These are phyloP conservation scores for Penicillium herquei DNA, from an alignment of 495 filamentous ascomycete genomes.

Conservation along the genomic window DNA sequence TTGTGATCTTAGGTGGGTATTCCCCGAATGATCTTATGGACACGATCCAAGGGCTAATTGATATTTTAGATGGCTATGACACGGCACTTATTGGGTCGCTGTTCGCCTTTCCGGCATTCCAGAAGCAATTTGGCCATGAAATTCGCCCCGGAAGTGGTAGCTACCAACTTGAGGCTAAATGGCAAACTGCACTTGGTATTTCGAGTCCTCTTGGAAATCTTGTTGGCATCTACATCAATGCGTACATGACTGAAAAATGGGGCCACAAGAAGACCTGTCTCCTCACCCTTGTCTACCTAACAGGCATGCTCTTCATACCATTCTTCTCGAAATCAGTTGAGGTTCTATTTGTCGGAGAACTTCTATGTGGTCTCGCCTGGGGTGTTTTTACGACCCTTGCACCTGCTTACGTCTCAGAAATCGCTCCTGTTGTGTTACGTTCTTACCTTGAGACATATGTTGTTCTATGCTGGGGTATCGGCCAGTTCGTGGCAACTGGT, in stretches of 20 bases:
- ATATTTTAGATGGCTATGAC: slow-evolving; percentile 56
- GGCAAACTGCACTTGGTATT: slow-evolving; percentile 39
- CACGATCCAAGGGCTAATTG: no score
- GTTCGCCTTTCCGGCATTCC: slow-evolving; percentile 39
- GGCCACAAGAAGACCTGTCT: slow-evolving; percentile 47
- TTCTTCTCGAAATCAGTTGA: slow-evolving; percentile 53
- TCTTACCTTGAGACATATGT: slow-evolving; percentile 57
- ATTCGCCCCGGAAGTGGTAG: slow-evolving; percentile 13
- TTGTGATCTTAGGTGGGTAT: slow-evolving; percentile 54
- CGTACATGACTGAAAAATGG: slow-evolving; percentile 42
- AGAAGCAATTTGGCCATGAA: slow-evolving; percentile 31
- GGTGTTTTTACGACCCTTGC: slow-evolving; percentile 55
- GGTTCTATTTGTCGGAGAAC: slow-evolving; percentile 37
- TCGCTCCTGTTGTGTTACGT: slow-evolving; percentile 59
- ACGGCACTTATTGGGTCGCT: slow-evolving; percentile 45
- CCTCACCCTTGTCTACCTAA: slow-evolving; percentile 41
- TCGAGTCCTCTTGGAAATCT: slow-evolving; percentile 33
- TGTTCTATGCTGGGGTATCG: slow-evolving; percentile 68
- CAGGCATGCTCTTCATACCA: slow-evolving; percentile 51
- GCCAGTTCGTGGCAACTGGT: slow-evolving; percentile 56
- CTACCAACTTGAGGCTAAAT: slow-evolving; percentile 32
- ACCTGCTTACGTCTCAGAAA: slow-evolving; percentile 62
- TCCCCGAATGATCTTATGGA: no score
- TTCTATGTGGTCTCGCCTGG: slow-evolving; percentile 53
- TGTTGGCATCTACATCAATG: slow-evolving; percentile 36